Evolutionary conservation across 352 stramenopile genomes (phyloP).

Genomic region (Aphanomyces euteiches): DNA sequence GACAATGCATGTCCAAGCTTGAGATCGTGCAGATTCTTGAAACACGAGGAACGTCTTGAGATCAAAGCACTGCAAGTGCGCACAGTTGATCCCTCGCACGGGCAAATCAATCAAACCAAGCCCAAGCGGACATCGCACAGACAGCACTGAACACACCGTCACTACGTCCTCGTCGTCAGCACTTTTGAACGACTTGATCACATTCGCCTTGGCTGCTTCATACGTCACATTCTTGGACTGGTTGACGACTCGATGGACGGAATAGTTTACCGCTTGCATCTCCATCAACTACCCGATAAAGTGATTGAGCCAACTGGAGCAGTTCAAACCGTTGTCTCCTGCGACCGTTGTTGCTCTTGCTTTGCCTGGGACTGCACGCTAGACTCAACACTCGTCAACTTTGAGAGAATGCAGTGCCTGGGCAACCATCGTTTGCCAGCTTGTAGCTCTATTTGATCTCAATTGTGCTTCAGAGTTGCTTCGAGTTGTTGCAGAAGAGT

Average conservation of each 20-base stretch:
- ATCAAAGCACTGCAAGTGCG: slow-evolving; percentile 96
- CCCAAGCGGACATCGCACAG: slow-evolving; percentile 81
- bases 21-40: slow-evolving; percentile 85
- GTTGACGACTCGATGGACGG: slow-evolving; percentile 57
- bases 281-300: neutral
- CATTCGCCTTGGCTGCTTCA: slow-evolving; percentile 60
- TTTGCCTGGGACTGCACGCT: too few species aligned
- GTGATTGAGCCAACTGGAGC: too few species aligned
- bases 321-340: too few species aligned
- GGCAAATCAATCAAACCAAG: slow-evolving; percentile 86
- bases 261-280: slow-evolving; percentile 43
- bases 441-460: too few species aligned
- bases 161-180: slow-evolving; percentile 73
- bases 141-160: slow-evolving; percentile 80
- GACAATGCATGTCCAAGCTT: slow-evolving; percentile 85
- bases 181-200: slow-evolving; percentile 74
- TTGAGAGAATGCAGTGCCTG: too few species aligned
- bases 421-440: too few species aligned
- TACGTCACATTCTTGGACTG: slow-evolving; percentile 67
- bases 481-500: slow-evolving; percentile 6
- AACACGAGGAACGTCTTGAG: slow-evolving; percentile 89
- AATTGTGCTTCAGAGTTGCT: neutral
- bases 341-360: too few species aligned
- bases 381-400: too few species aligned
- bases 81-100: slow-evolving; percentile 86